Evolutionary conservation across 805 yeast genomes (phyloP).

Genomic region (Nakazawaea holstii): DNA sequence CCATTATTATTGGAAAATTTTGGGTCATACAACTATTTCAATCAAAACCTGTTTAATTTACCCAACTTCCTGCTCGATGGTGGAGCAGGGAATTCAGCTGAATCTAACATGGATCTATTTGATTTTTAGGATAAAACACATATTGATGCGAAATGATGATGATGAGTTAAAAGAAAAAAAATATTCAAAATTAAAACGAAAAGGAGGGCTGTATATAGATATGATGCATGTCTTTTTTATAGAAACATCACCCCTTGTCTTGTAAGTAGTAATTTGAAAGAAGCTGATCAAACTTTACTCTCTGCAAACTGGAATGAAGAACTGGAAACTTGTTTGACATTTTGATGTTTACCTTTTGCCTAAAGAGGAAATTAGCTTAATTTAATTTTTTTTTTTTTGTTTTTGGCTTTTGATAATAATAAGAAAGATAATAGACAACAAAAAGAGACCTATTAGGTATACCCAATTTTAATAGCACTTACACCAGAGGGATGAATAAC

Average conservation of each 20-base stretch:
- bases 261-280: not conserved
- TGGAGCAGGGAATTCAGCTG: not conserved
- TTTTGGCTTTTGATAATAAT: not conserved
- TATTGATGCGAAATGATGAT: not conserved
- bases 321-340: not conserved
- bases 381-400: no score
- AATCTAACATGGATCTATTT: not conserved
- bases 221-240: not conserved
- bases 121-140: not conserved
- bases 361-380: not conserved
- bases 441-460: not conserved
- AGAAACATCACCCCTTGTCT: no score
- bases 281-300: no score
- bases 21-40: constrained; percentile 7
- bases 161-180: no score
- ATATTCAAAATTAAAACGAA: no score
- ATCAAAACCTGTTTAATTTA: constrained; percentile 26
- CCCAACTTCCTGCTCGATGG: constrained; percentile 25
- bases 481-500: not conserved
- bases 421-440: not conserved
- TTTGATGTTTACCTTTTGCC: constrained; percentile 1
- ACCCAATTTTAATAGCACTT: no score
- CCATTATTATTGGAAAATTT: not conserved
- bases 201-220: not conserved
- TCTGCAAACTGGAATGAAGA: no score